These are phyloP conservation scores for Lavandula angustifolia DNA, from an alignment of 257 asterid species.

Conservation along the genomic window DNA sequence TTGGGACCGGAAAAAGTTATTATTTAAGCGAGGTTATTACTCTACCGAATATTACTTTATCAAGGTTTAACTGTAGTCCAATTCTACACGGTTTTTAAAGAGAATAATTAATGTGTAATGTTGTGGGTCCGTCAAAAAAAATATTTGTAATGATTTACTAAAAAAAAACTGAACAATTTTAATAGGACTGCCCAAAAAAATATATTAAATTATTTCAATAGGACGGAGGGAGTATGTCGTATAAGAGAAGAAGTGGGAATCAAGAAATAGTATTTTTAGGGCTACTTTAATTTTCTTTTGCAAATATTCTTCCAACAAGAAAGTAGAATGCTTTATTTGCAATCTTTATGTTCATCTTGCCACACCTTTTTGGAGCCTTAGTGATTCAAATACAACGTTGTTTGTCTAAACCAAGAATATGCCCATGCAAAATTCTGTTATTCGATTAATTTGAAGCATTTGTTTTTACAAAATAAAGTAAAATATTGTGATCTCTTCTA, in stretches of 20 bases:
- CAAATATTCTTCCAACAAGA: constrained; percentile 37
- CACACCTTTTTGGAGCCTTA: constrained; percentile 35
- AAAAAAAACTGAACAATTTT: too few species aligned
- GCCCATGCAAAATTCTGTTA: constrained; percentile 3
- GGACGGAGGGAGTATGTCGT: too few species aligned
- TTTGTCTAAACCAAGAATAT: constrained; percentile 14
- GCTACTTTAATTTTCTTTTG: constrained; percentile 24
- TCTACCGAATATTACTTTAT: too few species aligned
- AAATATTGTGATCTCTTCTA: not conserved
- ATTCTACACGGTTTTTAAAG: too few species aligned
- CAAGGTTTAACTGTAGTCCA: too few species aligned
- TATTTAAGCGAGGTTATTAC: too few species aligned
- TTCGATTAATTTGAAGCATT: not conserved
- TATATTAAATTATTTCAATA: too few species aligned
- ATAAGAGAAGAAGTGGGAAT: constrained; percentile 21
- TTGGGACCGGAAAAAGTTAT: too few species aligned
- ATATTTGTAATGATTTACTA: too few species aligned
- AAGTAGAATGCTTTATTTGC: constrained; percentile 35
- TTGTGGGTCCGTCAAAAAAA: too few species aligned
- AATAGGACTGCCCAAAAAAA: too few species aligned
- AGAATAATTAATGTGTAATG: too few species aligned
- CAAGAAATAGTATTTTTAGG: constrained; percentile 20
- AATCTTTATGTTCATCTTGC: constrained; percentile 1
- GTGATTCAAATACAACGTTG: constrained; percentile 34
- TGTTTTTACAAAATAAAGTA: not conserved